Percentiles rank a stretch among this genome's conserved stretches.
Evolutionary conservation across 1,139 yeast species (phyloP).

Genomic region (Lodderomyces oxycetoniae): DNA sequence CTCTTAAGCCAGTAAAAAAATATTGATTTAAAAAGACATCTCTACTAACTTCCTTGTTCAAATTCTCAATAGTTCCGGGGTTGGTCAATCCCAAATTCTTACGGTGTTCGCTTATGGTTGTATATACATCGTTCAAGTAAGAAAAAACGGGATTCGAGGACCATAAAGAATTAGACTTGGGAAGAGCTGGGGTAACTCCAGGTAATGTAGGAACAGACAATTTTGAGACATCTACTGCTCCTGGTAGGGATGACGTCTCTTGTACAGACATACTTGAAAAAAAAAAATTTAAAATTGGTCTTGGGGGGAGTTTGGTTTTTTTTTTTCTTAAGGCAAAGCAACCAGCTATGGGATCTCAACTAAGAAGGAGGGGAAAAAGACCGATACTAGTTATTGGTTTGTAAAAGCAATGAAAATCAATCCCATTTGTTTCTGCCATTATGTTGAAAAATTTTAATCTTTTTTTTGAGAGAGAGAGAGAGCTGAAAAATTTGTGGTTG

Average conservation of each 20-base stretch:
- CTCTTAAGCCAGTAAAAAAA: constrained; percentile 93
- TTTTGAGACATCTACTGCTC: constrained; percentile 43
- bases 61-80: constrained; percentile 94
- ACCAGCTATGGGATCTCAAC: too few species aligned
- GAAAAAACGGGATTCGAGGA: constrained; percentile 82
- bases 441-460: neutral
- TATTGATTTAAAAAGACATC: constrained; percentile 89
- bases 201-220: constrained; percentile 55
- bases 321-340: too few species aligned
- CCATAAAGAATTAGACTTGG: constrained; percentile 61
- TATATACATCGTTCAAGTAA: constrained; percentile 73
- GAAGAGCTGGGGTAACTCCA: constrained; percentile 47
- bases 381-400: too few species aligned
- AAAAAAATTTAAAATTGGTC: too few species aligned
- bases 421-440: too few species aligned
- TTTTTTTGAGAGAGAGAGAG: neutral
- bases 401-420: too few species aligned
- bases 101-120: constrained; percentile 72
- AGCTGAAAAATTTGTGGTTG: too few species aligned
- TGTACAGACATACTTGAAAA: too few species aligned
- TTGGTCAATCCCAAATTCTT: constrained; percentile 74
- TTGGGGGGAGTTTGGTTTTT: too few species aligned
- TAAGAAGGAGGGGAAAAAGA: too few species aligned
- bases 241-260: too few species aligned
- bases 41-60: constrained; percentile 87